Base-by-base conservation (phyloP, 2,329 filamentous ascomycete species). In the Pestalotiopsis sp. region DNA sequence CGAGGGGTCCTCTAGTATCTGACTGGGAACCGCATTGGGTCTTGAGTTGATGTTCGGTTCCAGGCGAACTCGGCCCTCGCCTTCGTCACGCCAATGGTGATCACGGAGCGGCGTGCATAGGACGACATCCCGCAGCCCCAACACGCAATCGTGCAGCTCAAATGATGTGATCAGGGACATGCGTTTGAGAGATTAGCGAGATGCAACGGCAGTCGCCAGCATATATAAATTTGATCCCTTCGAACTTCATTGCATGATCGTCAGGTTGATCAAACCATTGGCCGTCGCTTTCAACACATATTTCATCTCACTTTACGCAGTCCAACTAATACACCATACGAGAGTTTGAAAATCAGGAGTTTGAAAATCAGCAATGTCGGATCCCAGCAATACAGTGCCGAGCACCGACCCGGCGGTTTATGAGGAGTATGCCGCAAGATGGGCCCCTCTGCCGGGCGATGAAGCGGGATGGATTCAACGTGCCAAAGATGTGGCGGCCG, bases 401-500 rank as follows among this genome's bases (percentile, higher is more conserved):
- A 64, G 62, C 62, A 64, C 62, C 38, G 62, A 64, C 11, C 62
- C 25, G 14, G 62, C 36, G 31, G 62, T 64, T 6, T 64, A 64
- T 23, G 14, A 45, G 11, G 62, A 64, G 62, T 64, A 64, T 39
- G 62, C 38, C 5, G 49, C 62, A 12, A 52, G 36, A 31, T 49
- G 62, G 62, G 27, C 62, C 23, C 5, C 12, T 36, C 39, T 52
- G 39, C 62, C 62, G 9, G 12, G 39, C 23, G 39, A 64, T 36
- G 59, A 64, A 49, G 38, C 39, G 2, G 62, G 62, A 6, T 84
- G 82, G 82, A 68, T 84, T 4, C 74, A 82, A 69, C 75, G 82
- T 23, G 81, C 81, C 4, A 70, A 73, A 17, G 81, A 83, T 1
- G 80, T 83, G 0, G 79, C 80, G 1, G 68, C 75, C 1, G 76